Conservation (phyloP, 2,329 filamentous ascomycete species). For the Aspergillus oerlinghausenensis region DNA sequence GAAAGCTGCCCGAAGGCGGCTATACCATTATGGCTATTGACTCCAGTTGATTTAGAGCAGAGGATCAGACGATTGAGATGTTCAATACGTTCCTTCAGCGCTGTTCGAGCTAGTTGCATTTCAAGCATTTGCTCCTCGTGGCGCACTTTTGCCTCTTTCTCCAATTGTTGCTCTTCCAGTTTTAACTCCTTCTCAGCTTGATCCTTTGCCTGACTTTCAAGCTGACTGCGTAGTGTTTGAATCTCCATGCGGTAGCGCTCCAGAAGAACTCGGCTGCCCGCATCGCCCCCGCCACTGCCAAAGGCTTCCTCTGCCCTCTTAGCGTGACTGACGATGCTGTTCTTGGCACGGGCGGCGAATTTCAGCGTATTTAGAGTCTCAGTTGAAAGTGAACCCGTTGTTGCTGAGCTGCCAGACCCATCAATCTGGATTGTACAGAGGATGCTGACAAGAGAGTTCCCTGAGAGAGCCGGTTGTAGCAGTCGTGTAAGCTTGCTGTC, state of each 20-base stretch:
- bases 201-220: constrained; percentile 74
- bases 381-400: constrained; percentile 68
- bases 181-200: constrained; percentile 58
- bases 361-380: constrained; percentile 96
- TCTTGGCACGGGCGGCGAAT: constrained; percentile 93
- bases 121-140: constrained; percentile 98
- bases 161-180: constrained; percentile 67
- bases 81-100: constrained; percentile 93
- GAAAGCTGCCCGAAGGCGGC: constrained; percentile 63
- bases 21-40: constrained; percentile 72
- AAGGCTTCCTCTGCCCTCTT: constrained; percentile 90
- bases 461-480: constrained; percentile 85
- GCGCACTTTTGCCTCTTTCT: constrained; percentile 75
- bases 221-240: constrained; percentile 69
- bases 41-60: constrained; percentile 91
- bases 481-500: constrained; percentile 96
- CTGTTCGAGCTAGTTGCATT: constrained; percentile 94
- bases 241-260: constrained; percentile 96
- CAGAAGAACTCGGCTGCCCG: constrained; percentile 77
- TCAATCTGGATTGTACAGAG: constrained; percentile 93
- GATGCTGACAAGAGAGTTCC: constrained; percentile 92
- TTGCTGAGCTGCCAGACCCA: constrained; percentile 65
- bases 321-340: constrained; percentile 94
- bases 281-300: constrained; percentile 69
- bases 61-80: constrained; percentile 93